phyloP scores from a whole-genome alignment of 1,284 basidiomycete genomes.

The Entoloma clypeatum region DNA sequence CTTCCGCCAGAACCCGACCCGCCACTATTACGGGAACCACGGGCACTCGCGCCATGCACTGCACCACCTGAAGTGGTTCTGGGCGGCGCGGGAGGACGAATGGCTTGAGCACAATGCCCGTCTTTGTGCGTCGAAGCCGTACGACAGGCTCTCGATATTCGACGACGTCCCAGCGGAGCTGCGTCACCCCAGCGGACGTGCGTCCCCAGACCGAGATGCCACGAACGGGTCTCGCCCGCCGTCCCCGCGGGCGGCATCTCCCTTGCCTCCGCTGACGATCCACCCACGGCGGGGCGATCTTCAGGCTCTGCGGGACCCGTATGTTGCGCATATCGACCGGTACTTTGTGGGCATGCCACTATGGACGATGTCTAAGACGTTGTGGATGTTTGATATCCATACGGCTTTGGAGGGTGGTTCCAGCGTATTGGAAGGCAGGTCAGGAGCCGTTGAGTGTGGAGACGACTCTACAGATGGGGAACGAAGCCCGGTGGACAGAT shows the following conservation, averaged over 20 bases:
- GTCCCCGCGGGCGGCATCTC: conserved; percentile 20
- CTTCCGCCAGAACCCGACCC: conserved; percentile 21
- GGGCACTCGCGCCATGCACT: conserved; percentile 59
- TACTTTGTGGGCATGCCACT: conserved; percentile 52
- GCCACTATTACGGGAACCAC: conserved; percentile 43
- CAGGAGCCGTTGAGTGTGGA: conserved; percentile 23
- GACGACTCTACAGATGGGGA: conserved; percentile 28
- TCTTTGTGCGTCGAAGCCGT: conserved; percentile 27
- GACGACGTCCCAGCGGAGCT: conserved; percentile 12
- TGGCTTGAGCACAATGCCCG: conserved; percentile 41
- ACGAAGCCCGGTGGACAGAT: conserved; percentile 30
- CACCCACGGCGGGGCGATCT: conserved; percentile 67
- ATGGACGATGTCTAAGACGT: conserved; percentile 62
- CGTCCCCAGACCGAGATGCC: conserved; percentile 2
- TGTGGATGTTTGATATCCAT: conserved; percentile 59
- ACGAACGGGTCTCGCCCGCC: conserved; percentile 9
- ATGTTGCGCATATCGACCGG: conserved; percentile 51
- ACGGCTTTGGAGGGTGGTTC: conserved; percentile 22
- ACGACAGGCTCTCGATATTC: conserved; percentile 28
- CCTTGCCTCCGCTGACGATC: conserved; percentile 38
- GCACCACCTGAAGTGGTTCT: conserved; percentile 54
- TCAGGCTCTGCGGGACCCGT: conserved; percentile 50
- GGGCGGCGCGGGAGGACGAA: conserved; percentile 47
- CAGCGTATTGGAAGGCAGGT: conserved; percentile 7
- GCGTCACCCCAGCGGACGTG: conserved; percentile 14